Percentiles rank a stretch among this genome's conserved stretches.
Conservation (phyloP, 148 eudicot genomes). For the Amaranthus palmeri region DNA sequence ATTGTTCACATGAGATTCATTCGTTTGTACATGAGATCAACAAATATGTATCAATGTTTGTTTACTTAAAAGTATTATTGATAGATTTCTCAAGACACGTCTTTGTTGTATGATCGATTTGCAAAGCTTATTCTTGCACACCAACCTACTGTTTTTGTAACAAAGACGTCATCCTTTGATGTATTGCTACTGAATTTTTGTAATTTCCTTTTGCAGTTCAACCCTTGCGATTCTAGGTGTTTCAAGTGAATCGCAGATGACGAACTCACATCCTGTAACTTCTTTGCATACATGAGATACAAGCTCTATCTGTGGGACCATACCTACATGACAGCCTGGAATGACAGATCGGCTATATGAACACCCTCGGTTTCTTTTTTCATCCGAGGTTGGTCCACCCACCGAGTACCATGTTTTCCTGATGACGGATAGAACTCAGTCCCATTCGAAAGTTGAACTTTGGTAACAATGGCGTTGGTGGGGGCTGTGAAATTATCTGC, state of each 20-base stretch:
- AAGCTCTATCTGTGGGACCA: conserved; percentile 48
- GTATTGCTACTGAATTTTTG: background rate
- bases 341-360: background rate
- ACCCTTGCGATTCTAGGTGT: conserved; percentile 62
- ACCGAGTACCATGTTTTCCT: background rate
- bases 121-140: background rate
- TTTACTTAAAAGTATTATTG: background rate
- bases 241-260: conserved; percentile 39
- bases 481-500: background rate
- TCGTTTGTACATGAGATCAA: background rate
- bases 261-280: conserved; percentile 30
- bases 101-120: background rate
- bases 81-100: background rate
- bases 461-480: background rate
- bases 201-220: conserved; percentile 41
- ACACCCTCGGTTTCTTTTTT: background rate
- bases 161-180: background rate
- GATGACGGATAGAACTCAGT: background rate
- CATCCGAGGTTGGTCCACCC: background rate
- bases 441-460: conserved; percentile 2
- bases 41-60: background rate
- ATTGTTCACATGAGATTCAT: background rate
- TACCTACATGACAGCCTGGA: conserved; percentile 29
- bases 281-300: conserved; percentile 37
- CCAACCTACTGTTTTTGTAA: background rate